Percentiles rank a stretch among this genome's conserved stretches.
phyloP scores from a whole-genome alignment of 2,329 filamentous ascomycete species.

The Talaromyces amestolkiae region DNA sequence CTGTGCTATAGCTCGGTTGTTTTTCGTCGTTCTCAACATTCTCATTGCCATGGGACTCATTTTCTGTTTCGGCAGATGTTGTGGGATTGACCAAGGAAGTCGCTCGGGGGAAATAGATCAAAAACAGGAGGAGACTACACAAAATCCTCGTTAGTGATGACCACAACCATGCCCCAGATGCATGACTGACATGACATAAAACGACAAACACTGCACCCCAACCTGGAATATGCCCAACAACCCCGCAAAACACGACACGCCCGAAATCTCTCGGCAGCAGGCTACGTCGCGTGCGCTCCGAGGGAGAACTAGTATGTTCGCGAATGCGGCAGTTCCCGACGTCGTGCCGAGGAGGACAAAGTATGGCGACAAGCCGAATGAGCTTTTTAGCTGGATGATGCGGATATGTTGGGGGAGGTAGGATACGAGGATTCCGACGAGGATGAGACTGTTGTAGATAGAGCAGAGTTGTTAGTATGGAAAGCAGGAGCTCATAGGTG shows the following conservation, averaged over 20 bases:
- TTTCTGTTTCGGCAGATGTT: conserved; percentile 21
- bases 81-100: conserved; percentile 50
- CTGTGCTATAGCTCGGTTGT: conserved; percentile 66
- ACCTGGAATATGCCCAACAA: conserved; percentile 88
- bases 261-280: conserved; percentile 79
- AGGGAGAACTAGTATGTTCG: conserved; percentile 88
- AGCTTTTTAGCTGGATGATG: conserved; percentile 80
- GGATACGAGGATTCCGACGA: conserved; percentile 84
- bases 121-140: conserved; percentile 82
- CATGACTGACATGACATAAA: conserved; percentile 72
- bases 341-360: conserved; percentile 93
- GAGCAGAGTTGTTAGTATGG: conserved; percentile 18
- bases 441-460: conserved; percentile 58
- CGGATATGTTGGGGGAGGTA: conserved; percentile 94
- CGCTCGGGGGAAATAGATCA: conserved; percentile 82
- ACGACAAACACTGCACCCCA: conserved; percentile 87
- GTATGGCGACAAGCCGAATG: conserved; percentile 91
- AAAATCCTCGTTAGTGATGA: background rate
- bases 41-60: conserved; percentile 47
- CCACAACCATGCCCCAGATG: background rate
- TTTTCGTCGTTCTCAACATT: background rate
- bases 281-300: conserved; percentile 76
- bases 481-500: background rate
- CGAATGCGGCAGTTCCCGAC: conserved; percentile 81
- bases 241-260: conserved; percentile 79